Evolutionary conservation across 2,329 filamentous ascomycete genomes (phyloP), one percentile per base, ranked within the genome.

Genomic region (Aspergillus sp.): DNA sequence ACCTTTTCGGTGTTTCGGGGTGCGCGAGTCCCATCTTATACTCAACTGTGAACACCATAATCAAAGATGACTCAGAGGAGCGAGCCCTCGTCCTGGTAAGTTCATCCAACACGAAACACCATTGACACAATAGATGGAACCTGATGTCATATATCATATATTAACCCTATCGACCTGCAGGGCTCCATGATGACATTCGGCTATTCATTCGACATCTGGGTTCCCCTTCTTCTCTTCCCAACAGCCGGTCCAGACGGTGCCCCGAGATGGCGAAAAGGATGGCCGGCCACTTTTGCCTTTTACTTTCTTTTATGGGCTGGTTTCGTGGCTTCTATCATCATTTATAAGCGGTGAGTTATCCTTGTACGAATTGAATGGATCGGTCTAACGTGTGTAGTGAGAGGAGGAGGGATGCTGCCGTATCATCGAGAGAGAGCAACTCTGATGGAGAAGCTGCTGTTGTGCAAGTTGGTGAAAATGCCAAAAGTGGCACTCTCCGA

Each of bases 231-330:
- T 2, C 55, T 70, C 2, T 73, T 69, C 48, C 71, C 70, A 0
- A 72, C 69, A 0, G 67, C 66, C 1, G 69, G 69, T 1, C 57
- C 62, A 0, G 53, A 69, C 29, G 68, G 70, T 3, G 71, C 71
- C 0, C 73, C 74, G 0, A 61, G 68, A 32, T 77, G 74, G 74
- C 68, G 57, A 2, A 73, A 72, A 29, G 73, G 74, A 0, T 77
- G 73, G 63, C 71, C 73, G 0, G 67, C 74, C 4, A 67, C 71
- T 2, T 66, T 76, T 42, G 67, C 64, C 0, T 77, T 77, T 43
- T 67, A 70, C 33, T 58, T 72, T 39, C 54, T 74, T 3, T 60
- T 73, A 26, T 76, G 71, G 73, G 51, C 55, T 36, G 55, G 56
- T 0, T 62, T 61, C 28, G 43, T 62, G 19, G 32, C 52, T 6